Evolutionary conservation across 805 yeast genomes (phyloP), one percentile per base, ranked within the genome.

Genomic region (Candida odintsovae): DNA sequence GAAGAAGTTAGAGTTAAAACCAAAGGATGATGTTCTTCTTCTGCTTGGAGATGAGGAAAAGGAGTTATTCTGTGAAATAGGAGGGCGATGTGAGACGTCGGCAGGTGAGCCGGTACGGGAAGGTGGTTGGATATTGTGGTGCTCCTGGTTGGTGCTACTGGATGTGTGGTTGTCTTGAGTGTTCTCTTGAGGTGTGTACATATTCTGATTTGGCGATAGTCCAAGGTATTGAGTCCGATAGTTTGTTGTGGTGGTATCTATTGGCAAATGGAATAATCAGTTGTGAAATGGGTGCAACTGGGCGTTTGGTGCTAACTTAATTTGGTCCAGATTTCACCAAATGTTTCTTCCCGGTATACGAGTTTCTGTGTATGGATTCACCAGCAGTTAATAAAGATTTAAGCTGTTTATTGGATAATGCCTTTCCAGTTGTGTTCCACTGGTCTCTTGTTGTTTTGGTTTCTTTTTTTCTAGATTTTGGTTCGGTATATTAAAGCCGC

Each of bases 11-110:
- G 60, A 45, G 19, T 56, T 58, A 36, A 59, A 58, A 16, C 62
- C 64, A 42, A 60, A 57, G 2, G 62, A 57, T 0, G 62, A 56
- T 0, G 58, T 56, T 41, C 64, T 50, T 51, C 64, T 50, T 44
- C 64, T 51, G 26, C 44, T 48, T 22, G 52, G 50, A 11, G 50
- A 48, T 15, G 48, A 43, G 7, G 42, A 16, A 18, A 22, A 40
- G 10, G 46, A 43, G 16, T 37, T 36, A 3, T 44, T 39, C 15
- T 38, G 46, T 11, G 39, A 41, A 11, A 37, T 12, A 9, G 52
- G 26, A 7, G 52, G 50, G 12, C 47, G 49, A 12, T 23, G 43
- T 11, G 45, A 31, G 12, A 43, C 20, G 36, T 16, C 16, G 36
- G 20, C 36, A n/a, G 36, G 36, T 16, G 36, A 33, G 11, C 20